These are phyloP conservation scores for Paecilomyces niveus DNA, from an alignment of 2,329 filamentous ascomycete genomes.

Conservation along the genomic window DNA sequence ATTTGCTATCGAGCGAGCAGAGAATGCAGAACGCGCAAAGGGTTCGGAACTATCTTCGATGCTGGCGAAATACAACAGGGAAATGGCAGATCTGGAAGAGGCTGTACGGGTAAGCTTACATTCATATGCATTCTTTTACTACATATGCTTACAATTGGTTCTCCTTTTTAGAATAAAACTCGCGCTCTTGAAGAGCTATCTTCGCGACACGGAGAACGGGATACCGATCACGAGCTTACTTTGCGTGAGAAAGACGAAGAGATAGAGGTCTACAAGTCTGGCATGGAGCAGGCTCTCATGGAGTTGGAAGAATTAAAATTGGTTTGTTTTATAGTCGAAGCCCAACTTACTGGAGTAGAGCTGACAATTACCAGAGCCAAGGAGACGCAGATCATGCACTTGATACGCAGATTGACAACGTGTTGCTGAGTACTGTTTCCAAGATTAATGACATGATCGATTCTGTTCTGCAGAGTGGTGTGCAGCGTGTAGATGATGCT, in stretches of 20 bases:
- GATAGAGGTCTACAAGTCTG: constrained; percentile 94
- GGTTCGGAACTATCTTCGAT: constrained; percentile 91
- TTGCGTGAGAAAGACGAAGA: constrained; percentile 95
- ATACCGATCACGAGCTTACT: constrained; percentile 75
- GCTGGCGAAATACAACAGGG: constrained; percentile 91
- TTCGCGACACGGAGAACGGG: constrained; percentile 68
- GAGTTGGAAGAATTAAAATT: constrained; percentile 79
- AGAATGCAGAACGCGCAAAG: constrained; percentile 87
- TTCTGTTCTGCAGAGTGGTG: constrained; percentile 86
- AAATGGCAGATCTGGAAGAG: constrained; percentile 95
- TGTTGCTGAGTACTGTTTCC: constrained; percentile 76
- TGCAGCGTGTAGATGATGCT: constrained; percentile 90
- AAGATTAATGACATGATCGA: constrained; percentile 98
- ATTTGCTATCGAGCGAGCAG: constrained; percentile 82
- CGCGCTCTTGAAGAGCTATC: constrained; percentile 78
- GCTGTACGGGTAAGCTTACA: constrained; percentile 52
- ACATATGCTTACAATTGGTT: not conserved
- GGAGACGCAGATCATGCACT: constrained; percentile 71
- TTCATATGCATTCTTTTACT: not conserved
- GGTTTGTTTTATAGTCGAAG: constrained; percentile 29
- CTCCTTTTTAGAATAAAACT: constrained; percentile 60
- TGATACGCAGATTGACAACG: constrained; percentile 83
- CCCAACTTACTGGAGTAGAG: not conserved
- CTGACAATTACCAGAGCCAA: constrained; percentile 46
- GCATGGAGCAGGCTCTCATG: constrained; percentile 91